Conservation (phyloP, 257 asterid genomes). For the Nicotiana knightiana region DNA sequence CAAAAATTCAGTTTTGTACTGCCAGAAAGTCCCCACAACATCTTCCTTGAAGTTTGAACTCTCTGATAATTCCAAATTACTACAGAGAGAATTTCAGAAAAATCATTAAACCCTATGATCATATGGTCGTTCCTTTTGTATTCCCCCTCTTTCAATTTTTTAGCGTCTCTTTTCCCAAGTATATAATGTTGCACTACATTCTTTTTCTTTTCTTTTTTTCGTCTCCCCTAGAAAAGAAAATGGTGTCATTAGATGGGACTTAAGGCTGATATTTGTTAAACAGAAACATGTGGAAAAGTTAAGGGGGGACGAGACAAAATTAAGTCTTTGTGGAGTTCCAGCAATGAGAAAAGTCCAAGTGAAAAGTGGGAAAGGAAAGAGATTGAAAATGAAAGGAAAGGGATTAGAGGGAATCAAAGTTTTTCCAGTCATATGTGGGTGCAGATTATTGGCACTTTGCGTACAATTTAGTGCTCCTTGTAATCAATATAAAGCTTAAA, state of each 20-base stretch:
- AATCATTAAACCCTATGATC: neutral
- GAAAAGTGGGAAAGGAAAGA: neutral
- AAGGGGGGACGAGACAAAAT: neutral
- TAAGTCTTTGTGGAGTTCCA: neutral
- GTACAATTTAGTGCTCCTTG: neutral
- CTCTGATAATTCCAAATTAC: neutral
- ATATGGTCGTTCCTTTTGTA: neutral
- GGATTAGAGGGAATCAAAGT: neutral
- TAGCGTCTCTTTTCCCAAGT: neutral
- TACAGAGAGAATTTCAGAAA: neutral
- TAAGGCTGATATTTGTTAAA: neutral
- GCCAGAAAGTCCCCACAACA: constrained; percentile 32
- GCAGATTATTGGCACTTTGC: neutral
- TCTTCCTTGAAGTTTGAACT: constrained; percentile 36
- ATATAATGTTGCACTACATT: neutral
- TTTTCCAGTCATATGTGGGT: neutral
- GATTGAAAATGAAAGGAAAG: neutral
- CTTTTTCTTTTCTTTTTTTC: neutral
- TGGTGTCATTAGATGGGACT: neutral
- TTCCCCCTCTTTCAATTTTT: neutral
- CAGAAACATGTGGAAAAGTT: neutral
- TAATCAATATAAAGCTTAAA: neutral
- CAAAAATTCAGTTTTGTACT: neutral
- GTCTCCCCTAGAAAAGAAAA: neutral
- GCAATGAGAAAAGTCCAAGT: neutral